Evolutionary conservation across 2,329 filamentous ascomycete species (phyloP).

Genomic region (Emmonsiellopsis sp.): DNA sequence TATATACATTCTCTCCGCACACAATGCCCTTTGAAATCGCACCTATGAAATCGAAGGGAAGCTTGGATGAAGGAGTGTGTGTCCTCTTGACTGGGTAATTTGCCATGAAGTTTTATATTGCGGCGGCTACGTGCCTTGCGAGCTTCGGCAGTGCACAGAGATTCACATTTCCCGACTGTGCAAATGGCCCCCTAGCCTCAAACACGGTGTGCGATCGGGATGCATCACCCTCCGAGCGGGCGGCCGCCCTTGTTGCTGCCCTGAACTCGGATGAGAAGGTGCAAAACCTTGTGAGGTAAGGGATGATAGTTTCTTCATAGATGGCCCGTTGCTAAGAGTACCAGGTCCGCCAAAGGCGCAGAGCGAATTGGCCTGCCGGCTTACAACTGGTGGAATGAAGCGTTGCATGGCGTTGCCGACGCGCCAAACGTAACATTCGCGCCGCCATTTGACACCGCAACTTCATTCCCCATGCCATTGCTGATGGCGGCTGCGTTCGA

Average conservation of each 20-base stretch:
- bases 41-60: too few relatives aligned
- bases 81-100: background rate
- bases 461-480: conserved; percentile 53
- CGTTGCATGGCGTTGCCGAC: conserved; percentile 47
- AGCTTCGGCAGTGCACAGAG: background rate
- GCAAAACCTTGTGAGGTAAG: conserved; percentile 32
- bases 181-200: conserved; percentile 37
- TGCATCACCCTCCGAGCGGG: conserved; percentile 24
- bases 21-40: too few relatives aligned
- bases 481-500: conserved; percentile 51
- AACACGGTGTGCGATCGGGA: conserved; percentile 40
- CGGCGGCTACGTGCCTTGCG: background rate
- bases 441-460: conserved; percentile 46
- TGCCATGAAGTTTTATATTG: background rate
- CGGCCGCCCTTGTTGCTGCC: conserved; percentile 37
- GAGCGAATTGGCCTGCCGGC: conserved; percentile 43
- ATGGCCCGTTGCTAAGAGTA: background rate
- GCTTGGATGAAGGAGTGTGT: too few relatives aligned
- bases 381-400: conserved; percentile 49
- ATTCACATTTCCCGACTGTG: conserved; percentile 34
- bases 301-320: background rate
- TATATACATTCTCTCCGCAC: too few relatives aligned
- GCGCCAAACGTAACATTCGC: conserved; percentile 41
- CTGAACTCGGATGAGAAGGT: conserved; percentile 44
- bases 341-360: conserved; percentile 26